Evolutionary conservation across 208 protist species (phyloP), one percentile per base, ranked within the genome.

Genomic region (Angomonas deanei): DNA sequence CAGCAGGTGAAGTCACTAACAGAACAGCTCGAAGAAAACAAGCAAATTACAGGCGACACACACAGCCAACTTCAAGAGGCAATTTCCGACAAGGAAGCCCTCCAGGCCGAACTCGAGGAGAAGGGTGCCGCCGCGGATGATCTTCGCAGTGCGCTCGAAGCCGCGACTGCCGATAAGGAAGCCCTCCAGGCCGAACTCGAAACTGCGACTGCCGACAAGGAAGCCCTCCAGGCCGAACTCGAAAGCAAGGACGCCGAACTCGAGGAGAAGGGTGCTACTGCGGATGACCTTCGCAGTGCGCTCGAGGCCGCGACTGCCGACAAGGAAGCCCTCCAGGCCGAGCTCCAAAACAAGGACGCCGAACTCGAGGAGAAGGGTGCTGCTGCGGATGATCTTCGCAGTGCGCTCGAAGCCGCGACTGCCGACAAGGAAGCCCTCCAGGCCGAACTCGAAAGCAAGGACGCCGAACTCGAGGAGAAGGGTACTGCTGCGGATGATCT

Each of bases 1-100:
- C n/a, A n/a, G n/a, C n/a, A n/a, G n/a, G n/a, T n/a, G n/a, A 54
- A 77, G 53, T 53, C 42, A 26, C 66, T 74, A 50, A 65, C 66
- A 31, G 50, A 68, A 36, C 38, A 73, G 59, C 62, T 72, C 32
- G 42, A 54, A 57, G 55, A 70, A 31, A 68, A 72, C 11, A 15
- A 42, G 8, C 11, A 8, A n/a, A 15, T 15, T 42, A 15, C 36
- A 8, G 36, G 15, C 8, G 36, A 42, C 8, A 8, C 15, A 15
- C 8, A 42, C 36, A 15, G 11, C 11, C 15, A 8, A 8, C 36
- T 42, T 42, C 11, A 42, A 42, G 52, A 61, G 49, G 52, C 36
- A 30, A 50, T 36, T n/a, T 56, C 50, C 21, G 24, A 31, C 21
- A 58, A 33, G 47, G 48, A 57, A 47, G 33, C 47, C 26, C 63